Base-by-base conservation (phyloP, 176 grass and related monocot species). In the Lolium perenne region DNA sequence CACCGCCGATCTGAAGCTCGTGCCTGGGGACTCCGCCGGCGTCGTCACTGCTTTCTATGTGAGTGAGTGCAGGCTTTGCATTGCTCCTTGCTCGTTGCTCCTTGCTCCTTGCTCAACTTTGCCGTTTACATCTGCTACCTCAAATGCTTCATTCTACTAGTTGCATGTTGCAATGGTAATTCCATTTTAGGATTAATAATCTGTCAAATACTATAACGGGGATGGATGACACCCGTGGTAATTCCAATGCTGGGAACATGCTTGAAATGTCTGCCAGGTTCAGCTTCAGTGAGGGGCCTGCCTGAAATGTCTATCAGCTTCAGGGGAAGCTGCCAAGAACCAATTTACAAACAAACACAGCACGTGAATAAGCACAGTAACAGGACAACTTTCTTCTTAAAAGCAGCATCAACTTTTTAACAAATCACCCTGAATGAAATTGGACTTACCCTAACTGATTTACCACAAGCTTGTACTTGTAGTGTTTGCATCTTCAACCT, bases 1-100 rank as follows among this genome's bases (percentile, higher is more conserved):
- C 15, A 94, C 70, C 53, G 97, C 94, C 2, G 97, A 99, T 1
- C 85, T 96, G 64, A 99, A 96, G 86, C 94, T 99, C 25, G 94
- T 99, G 25, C 90, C 94, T 0, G 94, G 97, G 7, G 97, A 99
- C 77, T 99, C 97, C 2, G 97, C 97, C 8, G 97, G 97, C 1
- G 91, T 91, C 15, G 97, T 99, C 88, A 99, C 97, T 0, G 97
- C 97, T 45, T 99, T 99, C 79, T 99, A 99, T 90, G 96, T 98
- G 91, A 86, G 85, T 73, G 68, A 80, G 82, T 87, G 89, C 74
- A 25, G 12, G 29, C 55, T 51, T 9, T 10, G 6, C 59, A 58
- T 13, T 71, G 3, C 68, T 47, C 12, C 18, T 40, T 40, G 6
- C 47, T 11, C 22, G n/a, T 13, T 71, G 3, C 68, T 47, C 12